phyloP scores from a whole-genome alignment of 2,329 filamentous ascomycete species.

The Fusarium beomiforme region DNA sequence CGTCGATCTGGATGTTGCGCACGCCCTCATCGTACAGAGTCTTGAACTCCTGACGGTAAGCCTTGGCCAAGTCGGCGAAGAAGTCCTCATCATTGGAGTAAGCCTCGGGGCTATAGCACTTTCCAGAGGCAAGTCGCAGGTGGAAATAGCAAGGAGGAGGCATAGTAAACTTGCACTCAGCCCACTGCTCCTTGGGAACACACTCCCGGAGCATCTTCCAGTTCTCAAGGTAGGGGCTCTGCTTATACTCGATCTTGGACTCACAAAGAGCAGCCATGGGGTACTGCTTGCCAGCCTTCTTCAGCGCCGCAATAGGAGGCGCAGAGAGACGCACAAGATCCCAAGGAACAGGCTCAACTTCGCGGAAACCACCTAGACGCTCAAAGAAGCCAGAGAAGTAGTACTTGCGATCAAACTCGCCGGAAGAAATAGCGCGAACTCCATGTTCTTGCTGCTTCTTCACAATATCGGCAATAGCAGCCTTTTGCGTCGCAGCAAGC shows the following conservation, averaged over 20 bases:
- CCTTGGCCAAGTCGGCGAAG: constrained; percentile 65
- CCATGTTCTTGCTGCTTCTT: constrained; percentile 71
- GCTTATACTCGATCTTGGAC: constrained; percentile 54
- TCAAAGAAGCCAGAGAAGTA: constrained; percentile 62
- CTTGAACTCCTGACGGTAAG: constrained; percentile 64
- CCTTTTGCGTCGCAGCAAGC: constrained; percentile 66
- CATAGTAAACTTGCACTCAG: constrained; percentile 74
- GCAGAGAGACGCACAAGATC: constrained; percentile 51
- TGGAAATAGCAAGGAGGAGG: constrained; percentile 77
- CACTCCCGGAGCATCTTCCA: constrained; percentile 51
- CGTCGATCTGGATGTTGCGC: constrained; percentile 68
- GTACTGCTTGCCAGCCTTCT: constrained; percentile 51
- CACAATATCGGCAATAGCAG: constrained; percentile 72
- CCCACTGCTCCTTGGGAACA: constrained; percentile 67
- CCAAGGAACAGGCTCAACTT: constrained; percentile 52
- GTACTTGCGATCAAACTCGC: constrained; percentile 70
- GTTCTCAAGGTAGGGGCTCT: constrained; percentile 56
- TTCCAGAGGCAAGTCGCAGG: constrained; percentile 58
- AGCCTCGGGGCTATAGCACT: constrained; percentile 62
- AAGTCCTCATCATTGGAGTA: constrained; percentile 65
- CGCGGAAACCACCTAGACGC: constrained; percentile 53
- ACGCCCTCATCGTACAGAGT: constrained; percentile 65
- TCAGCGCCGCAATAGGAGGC: constrained; percentile 52
- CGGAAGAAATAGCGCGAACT: constrained; percentile 72
- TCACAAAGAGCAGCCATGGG: constrained; percentile 54